Evolutionary conservation across 495 filamentous ascomycete genomes (phyloP).

Genomic region (Cenococcum geophilum): DNA sequence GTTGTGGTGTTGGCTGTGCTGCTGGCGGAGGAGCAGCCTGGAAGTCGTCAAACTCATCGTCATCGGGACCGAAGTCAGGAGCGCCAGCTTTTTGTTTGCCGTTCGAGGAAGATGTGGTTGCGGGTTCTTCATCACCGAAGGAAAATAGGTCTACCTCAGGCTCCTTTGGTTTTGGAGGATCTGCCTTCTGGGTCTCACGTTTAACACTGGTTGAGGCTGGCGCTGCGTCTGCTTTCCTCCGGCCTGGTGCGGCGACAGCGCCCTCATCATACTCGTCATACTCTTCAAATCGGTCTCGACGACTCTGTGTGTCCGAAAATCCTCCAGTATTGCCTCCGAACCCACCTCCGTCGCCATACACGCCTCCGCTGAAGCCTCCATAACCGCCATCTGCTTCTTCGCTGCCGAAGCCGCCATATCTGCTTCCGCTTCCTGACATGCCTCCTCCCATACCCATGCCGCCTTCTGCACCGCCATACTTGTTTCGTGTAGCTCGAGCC

Average conservation of each 20-base stretch:
- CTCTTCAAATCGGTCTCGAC: conserved; percentile 80
- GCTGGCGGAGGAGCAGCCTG: conserved; percentile 65
- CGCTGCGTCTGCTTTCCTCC: conserved; percentile 44
- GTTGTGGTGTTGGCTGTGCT: conserved; percentile 31
- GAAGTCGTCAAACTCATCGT: conserved; percentile 98
- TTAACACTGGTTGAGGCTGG: conserved; percentile 39
- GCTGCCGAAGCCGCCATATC: conserved; percentile 70
- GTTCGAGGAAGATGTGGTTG: conserved; percentile 46
- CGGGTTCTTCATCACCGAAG: conserved; percentile 72
- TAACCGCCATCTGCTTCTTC: conserved; percentile 52
- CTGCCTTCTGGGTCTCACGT: conserved; percentile 45
- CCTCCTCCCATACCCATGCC: conserved; percentile 53
- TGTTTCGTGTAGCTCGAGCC: conserved; percentile 78
- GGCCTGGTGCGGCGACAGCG: conserved; percentile 45
- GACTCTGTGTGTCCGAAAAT: conserved; percentile 59
- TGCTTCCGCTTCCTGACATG: conserved; percentile 58
- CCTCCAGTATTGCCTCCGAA: conserved; percentile 67
- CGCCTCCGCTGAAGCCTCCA: conserved; percentile 77
- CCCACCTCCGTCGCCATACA: conserved; percentile 89
- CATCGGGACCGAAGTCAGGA: conserved; percentile 60
- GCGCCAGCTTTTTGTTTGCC: conserved; percentile 45
- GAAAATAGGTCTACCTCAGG: conserved; percentile 84
- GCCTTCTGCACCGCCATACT: conserved; percentile 91
- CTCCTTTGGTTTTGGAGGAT: conserved; percentile 58
- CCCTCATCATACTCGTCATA: conserved; percentile 94